Base-by-base conservation (phyloP, 306 rosid species). In the Prunus armeniaca region DNA sequence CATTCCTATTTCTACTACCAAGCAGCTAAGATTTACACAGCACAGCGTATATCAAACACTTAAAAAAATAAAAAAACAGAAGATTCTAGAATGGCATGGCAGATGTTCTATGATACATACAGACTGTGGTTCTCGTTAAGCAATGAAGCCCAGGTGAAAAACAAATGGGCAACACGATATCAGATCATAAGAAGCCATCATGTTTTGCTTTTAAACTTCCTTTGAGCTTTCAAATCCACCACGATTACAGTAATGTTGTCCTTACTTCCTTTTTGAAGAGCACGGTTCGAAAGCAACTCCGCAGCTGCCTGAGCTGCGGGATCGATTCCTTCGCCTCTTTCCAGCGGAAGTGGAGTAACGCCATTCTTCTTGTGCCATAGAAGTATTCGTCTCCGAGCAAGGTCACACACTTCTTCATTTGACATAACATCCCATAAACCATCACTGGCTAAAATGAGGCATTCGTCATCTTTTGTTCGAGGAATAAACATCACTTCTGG, bases 271-370 rank as follows among this genome's bases (percentile, higher is more conserved):
- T 93, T 93, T 72, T 87, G 97, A 78, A 88, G 87, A 5, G 97
- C 97, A 2, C 91, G 91, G 81, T 80, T 90, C 3, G 90, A 87
- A 47, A 93, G 92, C 83, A 76, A 83, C 74, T 93, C 97, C 1
- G 97, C 97, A 0, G 97, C 97, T 20, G 97, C 96, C 87, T 93
- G 97, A 43, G 97, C 93, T 12, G 97, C 97, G 0, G 90, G 96
- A 79, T 93, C 97, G 46, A 86, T 75, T 72, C 85, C 93, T 58
- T 80, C 82, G 3, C 96, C 97, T 82, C 97, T 86, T 80, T 84
- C 88, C 3, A 77, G 24, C 18, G 92, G 79, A 67, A 84, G 77
- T 68, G 87, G 19, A 15, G 38, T 11, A 60, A 32, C 30, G 6
- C 93, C 96, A 30, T 93, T 93, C 84, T 90, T 93, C 83, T 90